Evolutionary conservation across 768 basidiomycete species (phyloP).

Genomic region (Hericium rajendrae): DNA sequence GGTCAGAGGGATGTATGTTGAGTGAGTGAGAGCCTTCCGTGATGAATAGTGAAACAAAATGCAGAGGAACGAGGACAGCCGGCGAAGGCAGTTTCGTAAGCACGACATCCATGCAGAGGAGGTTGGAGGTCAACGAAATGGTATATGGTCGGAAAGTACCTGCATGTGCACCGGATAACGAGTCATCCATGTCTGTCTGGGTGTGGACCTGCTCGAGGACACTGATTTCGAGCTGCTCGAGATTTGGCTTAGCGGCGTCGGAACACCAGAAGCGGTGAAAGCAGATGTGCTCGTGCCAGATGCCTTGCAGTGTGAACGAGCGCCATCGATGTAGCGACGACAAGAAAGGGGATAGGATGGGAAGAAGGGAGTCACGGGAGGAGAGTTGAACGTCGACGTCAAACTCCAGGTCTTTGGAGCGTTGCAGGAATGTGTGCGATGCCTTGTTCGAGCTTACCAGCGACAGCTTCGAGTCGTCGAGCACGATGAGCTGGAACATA

Average conservation of each 20-base stretch:
- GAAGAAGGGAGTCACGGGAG: slow-evolving; percentile 42
- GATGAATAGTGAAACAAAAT: too few species aligned
- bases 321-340: slow-evolving; percentile 50
- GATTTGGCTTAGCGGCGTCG: slow-evolving; percentile 7
- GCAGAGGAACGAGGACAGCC: slow-evolving; percentile 28
- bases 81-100: slow-evolving; percentile 41
- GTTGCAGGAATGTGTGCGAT: slow-evolving; percentile 43
- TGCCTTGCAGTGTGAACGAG: slow-evolving; percentile 33
- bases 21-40: too few species aligned
- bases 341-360: slow-evolving; percentile 56
- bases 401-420: slow-evolving; percentile 45
- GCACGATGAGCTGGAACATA: slow-evolving; percentile 49
- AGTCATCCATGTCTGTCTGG: background rate
- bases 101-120: slow-evolving; percentile 35
- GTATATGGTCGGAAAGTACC: slow-evolving; percentile 9
- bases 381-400: slow-evolving; percentile 41
- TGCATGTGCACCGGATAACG: background rate
- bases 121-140: slow-evolving; percentile 10
- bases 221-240: slow-evolving; percentile 17
- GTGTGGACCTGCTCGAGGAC: slow-evolving; percentile 6
- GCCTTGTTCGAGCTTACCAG: slow-evolving; percentile 34
- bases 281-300: slow-evolving; percentile 23
- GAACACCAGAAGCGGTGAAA: slow-evolving; percentile 21
- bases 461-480: slow-evolving; percentile 33
- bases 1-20: too few species aligned